Percentiles rank a stretch among this genome's conserved stretches.
phyloP scores from a whole-genome alignment of 495 filamentous ascomycete species.

The Annulohypoxylon maeteangense region DNA sequence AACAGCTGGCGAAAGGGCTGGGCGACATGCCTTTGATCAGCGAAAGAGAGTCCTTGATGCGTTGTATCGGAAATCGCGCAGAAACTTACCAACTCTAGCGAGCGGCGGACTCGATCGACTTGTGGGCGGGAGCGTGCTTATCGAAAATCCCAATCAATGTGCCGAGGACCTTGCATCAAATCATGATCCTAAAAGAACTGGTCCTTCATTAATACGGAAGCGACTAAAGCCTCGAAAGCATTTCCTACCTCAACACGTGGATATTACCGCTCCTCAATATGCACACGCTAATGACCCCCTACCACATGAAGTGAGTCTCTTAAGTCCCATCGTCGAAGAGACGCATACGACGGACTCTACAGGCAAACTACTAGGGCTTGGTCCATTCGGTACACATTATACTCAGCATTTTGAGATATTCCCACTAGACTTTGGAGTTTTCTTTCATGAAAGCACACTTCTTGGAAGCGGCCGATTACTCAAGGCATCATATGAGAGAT shows the following conservation, averaged over 20 bases:
- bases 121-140: slow-evolving; percentile 36
- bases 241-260: slow-evolving; percentile 62
- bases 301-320: slow-evolving; percentile 41
- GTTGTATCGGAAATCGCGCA: slow-evolving; percentile 56
- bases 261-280: slow-evolving; percentile 60
- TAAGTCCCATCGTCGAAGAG: slow-evolving; percentile 18
- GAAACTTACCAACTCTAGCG: slow-evolving; percentile 32
- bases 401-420: slow-evolving; percentile 78
- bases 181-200: slow-evolving; percentile 37
- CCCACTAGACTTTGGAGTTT: slow-evolving; percentile 73
- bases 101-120: slow-evolving; percentile 42
- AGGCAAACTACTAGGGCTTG: slow-evolving; percentile 65
- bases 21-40: slow-evolving; percentile 47
- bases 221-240: slow-evolving; percentile 58
- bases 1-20: slow-evolving; percentile 43
- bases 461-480: slow-evolving; percentile 76
- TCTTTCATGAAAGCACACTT: slow-evolving; percentile 80
- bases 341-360: slow-evolving; percentile 41
- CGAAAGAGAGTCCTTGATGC: slow-evolving; percentile 61
- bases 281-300: slow-evolving; percentile 61
- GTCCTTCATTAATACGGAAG: slow-evolving; percentile 39
- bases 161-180: slow-evolving; percentile 40
- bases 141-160: slow-evolving; percentile 25
- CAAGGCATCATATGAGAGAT: slow-evolving; percentile 57
- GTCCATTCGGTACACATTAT: slow-evolving; percentile 72